phyloP scores from a whole-genome alignment of 345 rosid genomes.

The Bretschneidera sinensis region DNA sequence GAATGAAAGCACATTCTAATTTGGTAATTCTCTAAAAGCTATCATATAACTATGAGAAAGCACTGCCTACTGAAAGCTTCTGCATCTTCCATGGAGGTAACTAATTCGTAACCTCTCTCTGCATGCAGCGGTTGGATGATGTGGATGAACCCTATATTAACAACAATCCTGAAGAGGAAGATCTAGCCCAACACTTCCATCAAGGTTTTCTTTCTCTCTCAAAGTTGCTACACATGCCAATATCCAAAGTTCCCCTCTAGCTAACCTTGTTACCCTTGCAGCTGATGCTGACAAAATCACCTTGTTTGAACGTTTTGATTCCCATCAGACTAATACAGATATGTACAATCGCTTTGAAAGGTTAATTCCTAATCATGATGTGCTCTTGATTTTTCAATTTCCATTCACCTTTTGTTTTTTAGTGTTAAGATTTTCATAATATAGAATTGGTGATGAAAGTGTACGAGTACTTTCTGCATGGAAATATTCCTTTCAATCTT shows the following conservation, averaged over 20 bases:
- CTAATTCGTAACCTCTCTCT: background rate
- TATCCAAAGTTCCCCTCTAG: background rate
- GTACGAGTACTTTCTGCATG: background rate
- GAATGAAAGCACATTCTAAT: too few relatives aligned
- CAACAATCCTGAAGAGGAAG: conserved; percentile 34
- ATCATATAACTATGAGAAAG: too few relatives aligned
- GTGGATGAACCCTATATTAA: conserved; percentile 41
- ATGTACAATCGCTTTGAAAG: conserved; percentile 58
- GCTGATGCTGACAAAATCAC: conserved; percentile 74
- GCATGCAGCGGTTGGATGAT: conserved; percentile 61
- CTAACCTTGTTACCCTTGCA: conserved; percentile 31
- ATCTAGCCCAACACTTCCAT: conserved; percentile 40
- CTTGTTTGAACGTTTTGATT: conserved; percentile 53
- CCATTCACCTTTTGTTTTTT: background rate
- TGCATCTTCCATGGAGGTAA: background rate
- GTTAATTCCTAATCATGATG: conserved; percentile 23
- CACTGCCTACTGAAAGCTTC: background rate
- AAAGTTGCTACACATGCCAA: background rate
- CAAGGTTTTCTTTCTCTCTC: conserved; percentile 50
- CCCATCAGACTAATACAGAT: conserved; percentile 41
- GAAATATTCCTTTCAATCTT: background rate
- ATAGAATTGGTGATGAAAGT: background rate
- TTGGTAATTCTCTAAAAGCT: too few relatives aligned
- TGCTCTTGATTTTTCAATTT: too few relatives aligned
- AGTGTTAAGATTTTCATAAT: background rate